A percentile compares a stretch with the other conserved stretches of the same genome.
phyloP scores from a whole-genome alignment of 352 stramenopile species.

The Pythium guiyangense region DNA sequence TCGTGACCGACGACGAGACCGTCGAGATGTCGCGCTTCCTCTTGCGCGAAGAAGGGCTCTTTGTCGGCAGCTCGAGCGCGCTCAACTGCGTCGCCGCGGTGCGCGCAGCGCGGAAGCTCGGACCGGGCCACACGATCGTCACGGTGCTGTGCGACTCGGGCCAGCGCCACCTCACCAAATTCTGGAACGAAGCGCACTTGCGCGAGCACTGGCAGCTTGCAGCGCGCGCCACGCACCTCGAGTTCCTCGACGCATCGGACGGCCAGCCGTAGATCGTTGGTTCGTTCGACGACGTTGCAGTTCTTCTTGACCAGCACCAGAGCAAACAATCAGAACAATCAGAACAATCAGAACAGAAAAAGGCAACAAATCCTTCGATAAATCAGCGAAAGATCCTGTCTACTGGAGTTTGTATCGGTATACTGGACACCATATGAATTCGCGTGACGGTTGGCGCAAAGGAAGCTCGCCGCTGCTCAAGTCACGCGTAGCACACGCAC shows the following conservation, averaged over 20 bases:
- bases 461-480: too few species aligned
- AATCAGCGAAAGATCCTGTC: too few species aligned
- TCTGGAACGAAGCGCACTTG: slow-evolving; percentile 81
- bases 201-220: slow-evolving; percentile 60
- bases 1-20: slow-evolving; percentile 93
- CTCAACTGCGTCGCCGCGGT: slow-evolving; percentile 85
- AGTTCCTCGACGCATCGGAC: slow-evolving; percentile 66
- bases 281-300: background rate
- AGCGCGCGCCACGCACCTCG: slow-evolving; percentile 44
- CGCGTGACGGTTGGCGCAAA: too few species aligned
- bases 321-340: background rate
- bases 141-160: slow-evolving; percentile 89
- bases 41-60: slow-evolving; percentile 94
- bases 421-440: too few species aligned
- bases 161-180: slow-evolving; percentile 86
- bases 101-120: slow-evolving; percentile 64
- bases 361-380: background rate
- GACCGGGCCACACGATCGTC: slow-evolving; percentile 77
- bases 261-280: slow-evolving; percentile 43
- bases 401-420: too few species aligned
- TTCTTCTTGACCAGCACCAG: background rate
- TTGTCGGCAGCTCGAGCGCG: slow-evolving; percentile 89
- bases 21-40: slow-evolving; percentile 97
- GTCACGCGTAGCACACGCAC: background rate
- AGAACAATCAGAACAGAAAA: background rate